phyloP scores from a whole-genome alignment of 2,329 filamentous ascomycete genomes.

The Botrytis porri region DNA sequence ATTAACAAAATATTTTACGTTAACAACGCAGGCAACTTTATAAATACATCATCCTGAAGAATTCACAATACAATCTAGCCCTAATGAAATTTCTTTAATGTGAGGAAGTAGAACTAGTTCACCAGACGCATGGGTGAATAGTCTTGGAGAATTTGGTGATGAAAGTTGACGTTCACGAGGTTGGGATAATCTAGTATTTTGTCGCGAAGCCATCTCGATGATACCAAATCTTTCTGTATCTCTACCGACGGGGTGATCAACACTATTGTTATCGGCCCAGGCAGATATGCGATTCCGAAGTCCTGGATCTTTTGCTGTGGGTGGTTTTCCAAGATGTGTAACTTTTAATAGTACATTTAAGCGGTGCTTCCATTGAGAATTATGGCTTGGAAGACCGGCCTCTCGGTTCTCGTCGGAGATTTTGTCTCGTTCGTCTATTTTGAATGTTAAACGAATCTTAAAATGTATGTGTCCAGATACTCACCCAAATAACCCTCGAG shows the following conservation, averaged over 20 bases:
- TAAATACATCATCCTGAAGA: neutral
- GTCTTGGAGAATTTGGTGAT: neutral
- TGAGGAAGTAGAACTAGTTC: neutral
- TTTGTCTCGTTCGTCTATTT: conserved; percentile 4
- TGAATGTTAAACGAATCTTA: neutral
- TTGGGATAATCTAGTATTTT: neutral
- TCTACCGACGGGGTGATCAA: neutral
- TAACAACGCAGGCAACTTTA: too few species aligned
- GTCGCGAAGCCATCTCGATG: neutral
- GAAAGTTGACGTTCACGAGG: neutral
- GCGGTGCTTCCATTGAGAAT: neutral
- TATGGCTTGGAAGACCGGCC: neutral
- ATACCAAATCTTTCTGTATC: neutral
- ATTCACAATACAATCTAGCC: neutral
- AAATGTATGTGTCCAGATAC: neutral
- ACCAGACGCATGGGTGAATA: neutral
- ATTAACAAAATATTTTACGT: neutral
- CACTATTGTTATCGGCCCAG: neutral
- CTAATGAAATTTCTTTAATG: neutral
- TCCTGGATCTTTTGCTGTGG: neutral
- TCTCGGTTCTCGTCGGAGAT: neutral
- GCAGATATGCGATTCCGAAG: neutral
- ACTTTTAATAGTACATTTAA: neutral
- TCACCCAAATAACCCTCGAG: conserved; percentile 6
- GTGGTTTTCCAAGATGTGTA: conserved; percentile 1